Percentiles rank a stretch among this genome's conserved stretches.
These are phyloP conservation scores for Cladophialophora psammophila DNA, from an alignment of 2,329 filamentous ascomycete genomes.

Conservation along the genomic window DNA sequence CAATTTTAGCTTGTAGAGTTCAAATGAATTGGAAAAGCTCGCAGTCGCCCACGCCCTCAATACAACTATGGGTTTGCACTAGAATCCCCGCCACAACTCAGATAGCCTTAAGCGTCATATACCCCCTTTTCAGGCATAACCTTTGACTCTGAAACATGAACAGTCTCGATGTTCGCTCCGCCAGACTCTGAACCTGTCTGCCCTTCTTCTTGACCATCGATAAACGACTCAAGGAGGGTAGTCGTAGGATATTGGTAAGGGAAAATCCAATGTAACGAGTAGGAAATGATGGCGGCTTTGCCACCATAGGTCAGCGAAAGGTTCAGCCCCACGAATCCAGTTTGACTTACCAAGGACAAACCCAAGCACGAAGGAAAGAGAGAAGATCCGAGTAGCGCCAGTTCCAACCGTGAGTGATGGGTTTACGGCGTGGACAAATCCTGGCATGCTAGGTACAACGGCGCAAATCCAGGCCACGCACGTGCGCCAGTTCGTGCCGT, in stretches of 20 bases:
- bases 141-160: neutral
- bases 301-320: neutral
- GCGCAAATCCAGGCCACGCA: conserved; percentile 48
- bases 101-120: neutral
- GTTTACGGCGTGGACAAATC: conserved; percentile 41
- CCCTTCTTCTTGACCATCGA: conserved; percentile 16
- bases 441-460: conserved; percentile 43
- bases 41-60: no score
- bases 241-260: conserved; percentile 20
- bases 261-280: conserved; percentile 22
- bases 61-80: neutral
- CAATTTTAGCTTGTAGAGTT: neutral
- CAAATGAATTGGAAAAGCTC: neutral
- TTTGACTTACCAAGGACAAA: conserved; percentile 40
- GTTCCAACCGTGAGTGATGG: conserved; percentile 38
- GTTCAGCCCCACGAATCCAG: neutral
- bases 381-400: conserved; percentile 49
- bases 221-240: conserved; percentile 12
- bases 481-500: conserved; percentile 55
- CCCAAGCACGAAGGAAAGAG: conserved; percentile 51
- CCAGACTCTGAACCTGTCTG: conserved; percentile 7
- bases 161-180: neutral
- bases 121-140: neutral
- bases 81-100: neutral
- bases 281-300: conserved; percentile 20